phyloP scores from a whole-genome alignment of 106 monocot genomes.

The Acanthochlamys bracteata region DNA sequence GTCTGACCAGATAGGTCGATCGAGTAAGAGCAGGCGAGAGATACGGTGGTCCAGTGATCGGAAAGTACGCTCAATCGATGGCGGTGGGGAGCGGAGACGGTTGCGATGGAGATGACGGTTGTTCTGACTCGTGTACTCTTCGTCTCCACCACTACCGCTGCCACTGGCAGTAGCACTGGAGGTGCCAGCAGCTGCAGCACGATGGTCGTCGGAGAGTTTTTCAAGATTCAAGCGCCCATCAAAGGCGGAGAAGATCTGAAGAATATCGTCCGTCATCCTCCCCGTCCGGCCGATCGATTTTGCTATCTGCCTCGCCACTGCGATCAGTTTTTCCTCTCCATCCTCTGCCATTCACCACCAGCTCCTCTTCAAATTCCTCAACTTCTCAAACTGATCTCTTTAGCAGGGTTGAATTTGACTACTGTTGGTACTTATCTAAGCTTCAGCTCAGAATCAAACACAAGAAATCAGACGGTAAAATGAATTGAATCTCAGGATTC shows the following conservation, averaged over 20 bases:
- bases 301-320: constrained; percentile 76
- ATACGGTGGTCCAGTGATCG: constrained; percentile 51
- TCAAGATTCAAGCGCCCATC: constrained; percentile 76
- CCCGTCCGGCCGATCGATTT: constrained; percentile 62
- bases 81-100: constrained; percentile 3
- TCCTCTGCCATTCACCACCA: constrained; percentile 25
- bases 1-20: constrained; percentile 74
- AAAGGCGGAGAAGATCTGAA: constrained; percentile 77
- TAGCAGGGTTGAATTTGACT: too few species aligned
- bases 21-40: constrained; percentile 30
- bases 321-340: constrained; percentile 81
- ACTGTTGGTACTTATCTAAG: too few species aligned
- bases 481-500: too few species aligned
- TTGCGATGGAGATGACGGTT: neutral
- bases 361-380: neutral
- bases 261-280: constrained; percentile 85
- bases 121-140: neutral
- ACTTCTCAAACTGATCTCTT: too few species aligned
- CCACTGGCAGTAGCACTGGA: too few species aligned
- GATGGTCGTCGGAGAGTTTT: constrained; percentile 37
- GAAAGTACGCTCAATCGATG: constrained; percentile 21
- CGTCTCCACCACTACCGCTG: neutral
- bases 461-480: neutral
- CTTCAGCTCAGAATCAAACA: neutral
- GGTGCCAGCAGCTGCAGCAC: too few species aligned